A percentile compares a stretch with the other conserved stretches of the same genome.
Conservation (phyloP, 768 basidiomycete species). For the Tylopilus cervinicoccineus region DNA sequence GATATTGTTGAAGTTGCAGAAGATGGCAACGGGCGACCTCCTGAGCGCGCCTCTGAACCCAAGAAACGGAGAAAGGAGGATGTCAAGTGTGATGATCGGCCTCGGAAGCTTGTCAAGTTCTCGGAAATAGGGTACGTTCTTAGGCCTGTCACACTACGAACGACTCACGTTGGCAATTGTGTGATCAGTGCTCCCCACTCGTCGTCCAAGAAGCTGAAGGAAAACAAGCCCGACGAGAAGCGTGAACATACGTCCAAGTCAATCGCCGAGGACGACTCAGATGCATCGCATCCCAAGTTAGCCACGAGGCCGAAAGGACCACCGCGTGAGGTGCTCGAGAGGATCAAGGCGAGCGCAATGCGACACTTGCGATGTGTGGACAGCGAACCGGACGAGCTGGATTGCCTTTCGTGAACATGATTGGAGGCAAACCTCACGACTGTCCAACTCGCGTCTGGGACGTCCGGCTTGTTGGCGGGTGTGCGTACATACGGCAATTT, state of each 20-base stretch:
- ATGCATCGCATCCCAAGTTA: background rate
- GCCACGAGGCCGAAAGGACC: constrained; percentile 28
- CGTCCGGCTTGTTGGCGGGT: background rate
- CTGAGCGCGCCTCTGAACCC: constrained; percentile 1
- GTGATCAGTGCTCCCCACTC: constrained; percentile 5
- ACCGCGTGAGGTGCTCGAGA: constrained; percentile 37
- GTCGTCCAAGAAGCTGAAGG: constrained; percentile 33
- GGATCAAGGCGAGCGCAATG: constrained; percentile 32
- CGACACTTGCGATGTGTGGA: constrained; percentile 17
- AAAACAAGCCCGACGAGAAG: constrained; percentile 22
- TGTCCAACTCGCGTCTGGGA: background rate
- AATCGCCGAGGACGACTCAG: background rate
- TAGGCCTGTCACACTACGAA: background rate
- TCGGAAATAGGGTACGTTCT: constrained; percentile 14
- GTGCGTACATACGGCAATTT: background rate
- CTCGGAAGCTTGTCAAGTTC: constrained; percentile 19
- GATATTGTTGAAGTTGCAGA: background rate
- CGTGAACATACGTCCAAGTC: background rate
- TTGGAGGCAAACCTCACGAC: background rate
- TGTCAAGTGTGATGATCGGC: constrained; percentile 20
- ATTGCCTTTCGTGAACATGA: constrained; percentile 39
- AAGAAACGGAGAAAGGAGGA: constrained; percentile 21
- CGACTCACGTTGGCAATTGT: background rate
- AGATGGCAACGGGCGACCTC: background rate
- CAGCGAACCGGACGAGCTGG: constrained; percentile 43